These are phyloP conservation scores for Gastrolobium villosum DNA, from an alignment of 306 rosid genomes.

Conservation along the genomic window DNA sequence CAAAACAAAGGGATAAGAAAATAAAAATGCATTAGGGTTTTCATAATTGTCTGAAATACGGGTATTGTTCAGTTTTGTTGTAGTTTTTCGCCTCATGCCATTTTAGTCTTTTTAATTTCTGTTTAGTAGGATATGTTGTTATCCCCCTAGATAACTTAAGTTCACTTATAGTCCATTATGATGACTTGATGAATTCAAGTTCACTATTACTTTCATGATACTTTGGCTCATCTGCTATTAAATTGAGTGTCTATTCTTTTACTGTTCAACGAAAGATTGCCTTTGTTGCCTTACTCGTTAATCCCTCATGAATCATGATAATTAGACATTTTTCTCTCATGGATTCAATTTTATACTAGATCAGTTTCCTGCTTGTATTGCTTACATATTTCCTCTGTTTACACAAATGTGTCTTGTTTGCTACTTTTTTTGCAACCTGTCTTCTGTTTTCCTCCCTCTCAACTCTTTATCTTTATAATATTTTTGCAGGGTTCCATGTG, in stretches of 20 bases:
- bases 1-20: neutral
- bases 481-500: conserved; percentile 88
- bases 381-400: neutral
- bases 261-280: neutral
- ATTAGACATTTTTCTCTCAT: conserved; percentile 24
- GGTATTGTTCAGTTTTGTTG: neutral
- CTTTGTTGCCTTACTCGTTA: conserved; percentile 22
- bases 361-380: conserved; percentile 23
- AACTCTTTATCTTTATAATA: conserved; percentile 34
- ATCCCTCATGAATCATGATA: conserved; percentile 20
- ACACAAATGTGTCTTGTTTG: conserved; percentile 28
- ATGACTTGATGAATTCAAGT: conserved; percentile 9
- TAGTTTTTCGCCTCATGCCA: neutral
- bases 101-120: neutral
- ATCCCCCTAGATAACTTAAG: neutral
- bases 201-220: conserved; percentile 23
- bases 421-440: conserved; percentile 15
- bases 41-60: conserved; percentile 35
- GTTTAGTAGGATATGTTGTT: neutral
- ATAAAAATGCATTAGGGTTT: neutral
- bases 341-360: conserved; percentile 33
- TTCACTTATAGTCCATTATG: conserved; percentile 11
- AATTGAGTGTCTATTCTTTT: conserved; percentile 1
- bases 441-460: conserved; percentile 20
- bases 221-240: conserved; percentile 3